A percentile compares a stretch with the other conserved stretches of the same genome.
Evolutionary conservation across 768 basidiomycete species (phyloP).

Genomic region (Calocybe gangraenosa): DNA sequence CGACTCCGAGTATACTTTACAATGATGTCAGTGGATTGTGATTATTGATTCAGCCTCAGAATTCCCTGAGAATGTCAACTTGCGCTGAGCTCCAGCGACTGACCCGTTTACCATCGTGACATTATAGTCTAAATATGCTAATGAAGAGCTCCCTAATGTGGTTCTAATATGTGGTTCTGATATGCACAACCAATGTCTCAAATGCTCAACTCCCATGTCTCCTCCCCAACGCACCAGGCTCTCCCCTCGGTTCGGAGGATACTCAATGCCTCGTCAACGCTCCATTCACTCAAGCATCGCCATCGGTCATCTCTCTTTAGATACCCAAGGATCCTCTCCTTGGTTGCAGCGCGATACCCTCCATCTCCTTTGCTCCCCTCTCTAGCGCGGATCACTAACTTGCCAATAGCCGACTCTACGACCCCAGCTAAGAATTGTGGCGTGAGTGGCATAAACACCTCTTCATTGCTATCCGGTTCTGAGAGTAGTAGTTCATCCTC

Average conservation of each 20-base stretch:
- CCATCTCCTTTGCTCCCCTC: conserved; percentile 11
- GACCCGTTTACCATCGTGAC: too few species aligned
- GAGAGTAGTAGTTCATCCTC: conserved; percentile 48
- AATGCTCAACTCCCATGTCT: conserved; percentile 35
- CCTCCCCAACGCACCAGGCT: conserved; percentile 32
- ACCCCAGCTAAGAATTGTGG: conserved; percentile 41
- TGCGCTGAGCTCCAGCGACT: too few species aligned
- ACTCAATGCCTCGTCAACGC: conserved; percentile 56
- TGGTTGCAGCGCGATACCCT: conserved; percentile 24
- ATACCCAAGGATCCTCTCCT: conserved; percentile 41
- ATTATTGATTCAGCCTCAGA: too few species aligned
- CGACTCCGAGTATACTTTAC: background rate
- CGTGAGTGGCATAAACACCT: conserved; percentile 63
- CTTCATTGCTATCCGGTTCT: conserved; percentile 59
- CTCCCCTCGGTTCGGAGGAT: conserved; percentile 35
- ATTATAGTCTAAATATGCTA: too few species aligned
- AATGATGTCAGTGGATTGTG: too few species aligned
- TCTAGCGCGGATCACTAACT: conserved; percentile 18
- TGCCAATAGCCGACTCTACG: conserved; percentile 42
- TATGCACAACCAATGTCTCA: conserved; percentile 16
- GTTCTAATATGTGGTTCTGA: too few species aligned
- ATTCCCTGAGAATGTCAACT: too few species aligned
- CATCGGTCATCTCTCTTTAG: conserved; percentile 61
- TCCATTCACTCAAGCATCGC: conserved; percentile 61
- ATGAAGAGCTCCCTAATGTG: too few species aligned